Conservation (phyloP, 1,284 basidiomycete species). For the Ceratobasidium sp. region DNA sequence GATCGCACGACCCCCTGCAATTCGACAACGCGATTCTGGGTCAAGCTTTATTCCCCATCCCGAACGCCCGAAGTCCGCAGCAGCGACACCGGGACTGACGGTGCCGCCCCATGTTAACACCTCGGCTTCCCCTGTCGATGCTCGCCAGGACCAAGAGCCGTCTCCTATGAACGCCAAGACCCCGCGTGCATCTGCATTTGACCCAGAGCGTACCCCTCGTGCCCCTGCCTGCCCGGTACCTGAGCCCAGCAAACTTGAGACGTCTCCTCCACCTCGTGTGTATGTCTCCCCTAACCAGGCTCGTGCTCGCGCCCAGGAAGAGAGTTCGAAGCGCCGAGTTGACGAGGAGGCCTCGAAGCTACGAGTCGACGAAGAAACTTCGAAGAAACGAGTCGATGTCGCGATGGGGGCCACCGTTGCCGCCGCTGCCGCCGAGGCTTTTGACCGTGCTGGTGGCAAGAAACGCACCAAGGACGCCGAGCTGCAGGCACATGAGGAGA, state of each 20-base stretch:
- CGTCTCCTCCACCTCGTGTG: slow-evolving; percentile 24
- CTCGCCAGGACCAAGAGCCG: slow-evolving; percentile 19
- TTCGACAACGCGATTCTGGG: slow-evolving; percentile 24
- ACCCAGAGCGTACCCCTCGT: slow-evolving; percentile 45
- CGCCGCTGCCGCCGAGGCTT: slow-evolving; percentile 41
- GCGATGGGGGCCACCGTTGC: slow-evolving; percentile 36
- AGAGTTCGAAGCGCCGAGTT: slow-evolving; percentile 9
- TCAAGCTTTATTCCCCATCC: slow-evolving; percentile 2
- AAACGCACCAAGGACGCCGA: slow-evolving; percentile 40
- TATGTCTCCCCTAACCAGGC: slow-evolving; percentile 37
- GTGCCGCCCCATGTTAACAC: slow-evolving; percentile 44
- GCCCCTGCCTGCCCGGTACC: slow-evolving; percentile 38
- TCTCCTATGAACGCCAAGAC: slow-evolving; percentile 40
- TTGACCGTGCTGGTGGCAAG: slow-evolving; percentile 43
- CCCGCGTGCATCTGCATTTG: slow-evolving; percentile 28
- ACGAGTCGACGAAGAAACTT: slow-evolving; percentile 19
- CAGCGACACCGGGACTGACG: slow-evolving; percentile 3
- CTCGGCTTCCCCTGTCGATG: slow-evolving; percentile 26
- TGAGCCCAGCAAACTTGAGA: slow-evolving; percentile 19
- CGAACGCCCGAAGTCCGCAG: slow-evolving; percentile 41
- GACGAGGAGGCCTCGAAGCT: slow-evolving; percentile 1
- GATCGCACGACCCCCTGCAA: slow-evolving; percentile 21
- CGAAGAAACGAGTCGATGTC: slow-evolving; percentile 32
- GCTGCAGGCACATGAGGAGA: slow-evolving; percentile 38
- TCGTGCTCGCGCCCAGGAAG: slow-evolving; percentile 42